Evolutionary conservation across 306 rosid species (phyloP).

Genomic region (Cucumis cinereus): DNA sequence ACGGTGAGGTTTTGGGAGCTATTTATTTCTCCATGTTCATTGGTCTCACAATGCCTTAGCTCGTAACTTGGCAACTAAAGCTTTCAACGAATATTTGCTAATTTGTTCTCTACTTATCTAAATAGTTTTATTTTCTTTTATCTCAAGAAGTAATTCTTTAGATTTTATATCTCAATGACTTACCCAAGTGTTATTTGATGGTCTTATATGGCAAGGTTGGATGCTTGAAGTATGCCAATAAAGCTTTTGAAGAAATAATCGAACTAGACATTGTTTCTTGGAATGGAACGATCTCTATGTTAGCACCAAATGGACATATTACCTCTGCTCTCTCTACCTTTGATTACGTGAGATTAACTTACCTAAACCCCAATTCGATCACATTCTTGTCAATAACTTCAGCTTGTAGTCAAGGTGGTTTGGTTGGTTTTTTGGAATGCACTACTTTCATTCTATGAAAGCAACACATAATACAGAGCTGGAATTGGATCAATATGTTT

Average conservation of each 20-base stretch:
- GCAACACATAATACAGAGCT: conserved; percentile 31
- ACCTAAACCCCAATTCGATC: conserved; percentile 38
- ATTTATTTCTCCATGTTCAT: no score
- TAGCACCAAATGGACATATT: conserved; percentile 33
- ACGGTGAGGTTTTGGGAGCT: no score
- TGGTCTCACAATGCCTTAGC: no score
- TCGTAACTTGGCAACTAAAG: no score
- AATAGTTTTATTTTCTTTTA: no score
- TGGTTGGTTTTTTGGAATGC: conserved; percentile 39
- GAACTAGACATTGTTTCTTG: conserved; percentile 49
- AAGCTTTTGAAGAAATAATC: conserved; percentile 31
- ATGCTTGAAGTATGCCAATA: conserved; percentile 28
- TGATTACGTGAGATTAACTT: conserved; percentile 54
- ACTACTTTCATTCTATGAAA: conserved; percentile 43
- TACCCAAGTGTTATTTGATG: conserved; percentile 38
- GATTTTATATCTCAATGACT: no score
- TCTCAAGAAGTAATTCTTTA: no score
- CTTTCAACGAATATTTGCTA: no score
- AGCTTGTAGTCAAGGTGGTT: conserved; percentile 54
- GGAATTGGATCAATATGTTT: conserved; percentile 36
- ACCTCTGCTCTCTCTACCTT: conserved; percentile 44
- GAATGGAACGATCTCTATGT: conserved; percentile 48
- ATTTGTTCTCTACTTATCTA: no score
- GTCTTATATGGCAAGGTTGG: conserved; percentile 59
- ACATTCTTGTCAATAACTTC: conserved; percentile 36